Base-by-base conservation (phyloP, 495 filamentous ascomycete species). In the Hypomontagnella submonticulosa region DNA sequence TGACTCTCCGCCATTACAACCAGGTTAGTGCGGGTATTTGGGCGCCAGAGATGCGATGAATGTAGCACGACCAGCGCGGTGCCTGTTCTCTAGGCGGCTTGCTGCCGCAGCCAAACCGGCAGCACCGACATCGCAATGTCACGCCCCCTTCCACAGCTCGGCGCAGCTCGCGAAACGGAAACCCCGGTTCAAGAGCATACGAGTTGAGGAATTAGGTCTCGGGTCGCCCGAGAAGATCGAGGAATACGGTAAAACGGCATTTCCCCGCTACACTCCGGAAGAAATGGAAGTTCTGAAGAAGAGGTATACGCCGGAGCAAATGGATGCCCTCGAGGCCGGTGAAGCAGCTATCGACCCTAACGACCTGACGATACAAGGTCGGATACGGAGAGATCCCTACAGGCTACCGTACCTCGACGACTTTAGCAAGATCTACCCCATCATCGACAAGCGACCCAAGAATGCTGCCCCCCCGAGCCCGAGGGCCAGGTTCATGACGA, bases 271-370 rank as follows among this genome's bases (percentile, higher is more conserved):
- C 79, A 87, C 88, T 3, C 75, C 80, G 43, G 83, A 87, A 38
- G 90, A 97, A 72, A 84, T 88, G 67, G 82, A 79, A 12, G 66
- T 76, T 12, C 82, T 98, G 36, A 66, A 73, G 30, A 79, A 86
- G 64, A 79, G 82, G 57, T 98, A 97, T 81, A 90, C 90, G 4
- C 83, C 88, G 11, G 84, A 88, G 61, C 95, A 99, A 77, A 80
- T 97, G 59, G 81, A 80, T n/a, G 91, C 92, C 43, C 87, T 99
- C 76, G 82, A 92, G 76, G 92, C 90, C 51, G 95, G 90, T 60
- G 95, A 99, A 76, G 81, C 83, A 8, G 87, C 91, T 57, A 90
- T 99, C 76, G 85, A 91, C 76, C 85, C 89, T 12, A 77, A 84
- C 59, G 92, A 99, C 76, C 75, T 98, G 71, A 84, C 86, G 6